phyloP scores from a whole-genome alignment of 305 asterid genomes.

The Fraxinus dipetala region DNA sequence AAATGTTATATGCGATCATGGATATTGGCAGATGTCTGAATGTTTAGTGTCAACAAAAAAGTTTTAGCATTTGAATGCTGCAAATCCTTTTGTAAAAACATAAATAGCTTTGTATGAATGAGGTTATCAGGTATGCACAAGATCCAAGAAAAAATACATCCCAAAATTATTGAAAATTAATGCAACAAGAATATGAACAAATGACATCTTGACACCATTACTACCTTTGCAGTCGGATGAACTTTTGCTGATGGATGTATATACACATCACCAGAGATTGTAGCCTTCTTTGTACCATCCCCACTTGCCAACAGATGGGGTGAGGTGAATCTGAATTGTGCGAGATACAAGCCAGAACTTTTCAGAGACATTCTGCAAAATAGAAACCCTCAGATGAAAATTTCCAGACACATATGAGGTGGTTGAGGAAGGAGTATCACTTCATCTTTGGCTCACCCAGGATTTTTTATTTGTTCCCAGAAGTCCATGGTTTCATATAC shows the following conservation, averaged over 20 bases:
- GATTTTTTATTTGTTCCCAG: constrained; percentile 94
- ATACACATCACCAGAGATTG: constrained; percentile 62
- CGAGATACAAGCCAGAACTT: constrained; percentile 77
- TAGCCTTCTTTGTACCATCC: constrained; percentile 66
- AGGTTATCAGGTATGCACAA: background rate
- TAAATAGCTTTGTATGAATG: background rate
- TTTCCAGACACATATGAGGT: background rate
- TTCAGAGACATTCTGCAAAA: constrained; percentile 74
- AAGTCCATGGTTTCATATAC: constrained; percentile 79
- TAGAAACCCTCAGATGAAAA: constrained; percentile 13
- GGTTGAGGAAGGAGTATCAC: constrained; percentile 6
- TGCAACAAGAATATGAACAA: background rate
- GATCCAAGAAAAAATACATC: background rate
- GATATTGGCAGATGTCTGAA: background rate
- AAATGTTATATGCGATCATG: background rate
- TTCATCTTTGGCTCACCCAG: constrained; percentile 55
- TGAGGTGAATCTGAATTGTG: constrained; percentile 66
- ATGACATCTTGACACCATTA: background rate
- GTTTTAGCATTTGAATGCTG: background rate
- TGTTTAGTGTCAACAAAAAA: background rate
- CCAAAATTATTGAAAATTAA: background rate
- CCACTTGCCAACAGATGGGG: constrained; percentile 79
- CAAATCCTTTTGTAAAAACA: background rate
- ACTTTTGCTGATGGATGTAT: constrained; percentile 88
- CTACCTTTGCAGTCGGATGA: constrained; percentile 86